phyloP scores from a whole-genome alignment of 768 basidiomycete genomes.

The Auricularia sp. region DNA sequence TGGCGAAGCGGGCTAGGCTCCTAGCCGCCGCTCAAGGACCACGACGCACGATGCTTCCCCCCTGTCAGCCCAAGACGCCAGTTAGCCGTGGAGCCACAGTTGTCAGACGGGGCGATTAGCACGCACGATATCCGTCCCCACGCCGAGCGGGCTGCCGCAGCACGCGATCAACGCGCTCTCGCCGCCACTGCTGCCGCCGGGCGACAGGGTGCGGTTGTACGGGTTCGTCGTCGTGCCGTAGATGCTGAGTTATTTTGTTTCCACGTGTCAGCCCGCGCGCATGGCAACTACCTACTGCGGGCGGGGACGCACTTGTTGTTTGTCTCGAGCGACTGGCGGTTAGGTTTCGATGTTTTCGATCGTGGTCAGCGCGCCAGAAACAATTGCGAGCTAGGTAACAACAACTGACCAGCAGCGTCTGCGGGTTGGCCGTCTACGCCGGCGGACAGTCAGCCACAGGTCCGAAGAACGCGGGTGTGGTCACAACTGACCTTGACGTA shows the following conservation, averaged over 20 bases:
- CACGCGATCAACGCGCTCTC: constrained; percentile 37
- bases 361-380: not conserved
- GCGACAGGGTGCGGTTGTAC: constrained; percentile 34
- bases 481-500: constrained; percentile 23
- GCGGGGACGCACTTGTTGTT: constrained; percentile 30
- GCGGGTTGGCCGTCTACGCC: constrained; percentile 33
- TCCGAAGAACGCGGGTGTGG: not conserved
- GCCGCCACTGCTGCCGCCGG: constrained; percentile 41
- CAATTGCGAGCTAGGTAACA: constrained; percentile 14
- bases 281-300: too few relatives aligned
- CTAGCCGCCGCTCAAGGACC: not conserved
- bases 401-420: constrained; percentile 38
- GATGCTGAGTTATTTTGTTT: constrained; percentile 17
- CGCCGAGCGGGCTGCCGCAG: constrained; percentile 30
- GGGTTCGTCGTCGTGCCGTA: constrained; percentile 37
- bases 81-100: not conserved
- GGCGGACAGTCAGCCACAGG: not conserved
- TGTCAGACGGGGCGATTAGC: not conserved
- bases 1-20: not conserved
- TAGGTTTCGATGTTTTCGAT: constrained; percentile 3
- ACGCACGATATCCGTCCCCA: constrained; percentile 35
- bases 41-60: constrained; percentile 32
- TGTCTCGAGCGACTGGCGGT: constrained; percentile 38
- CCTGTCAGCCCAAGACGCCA: constrained; percentile 9
- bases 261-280: too few relatives aligned